Percentiles rank a stretch among this genome's conserved stretches.
phyloP scores from a whole-genome alignment of 2,329 filamentous ascomycete species.

The Dactylonectria estremocensis region DNA sequence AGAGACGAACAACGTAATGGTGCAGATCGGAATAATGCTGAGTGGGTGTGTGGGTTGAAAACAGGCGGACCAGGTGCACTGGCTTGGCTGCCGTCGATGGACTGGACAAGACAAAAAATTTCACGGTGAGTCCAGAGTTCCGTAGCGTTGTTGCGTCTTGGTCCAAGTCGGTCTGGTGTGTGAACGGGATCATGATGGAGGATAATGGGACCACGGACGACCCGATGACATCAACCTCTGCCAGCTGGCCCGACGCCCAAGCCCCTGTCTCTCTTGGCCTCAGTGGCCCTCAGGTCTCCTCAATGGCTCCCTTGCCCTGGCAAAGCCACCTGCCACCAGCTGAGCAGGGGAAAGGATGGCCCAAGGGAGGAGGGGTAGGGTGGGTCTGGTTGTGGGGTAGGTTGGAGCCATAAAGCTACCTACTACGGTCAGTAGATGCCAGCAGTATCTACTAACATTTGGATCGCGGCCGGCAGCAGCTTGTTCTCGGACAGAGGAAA shows the following conservation, averaged over 20 bases:
- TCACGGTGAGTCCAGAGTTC: not conserved
- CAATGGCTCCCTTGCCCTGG: slow-evolving; percentile 34
- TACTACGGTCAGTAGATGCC: too few relatives aligned
- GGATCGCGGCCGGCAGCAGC: too few relatives aligned
- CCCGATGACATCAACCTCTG: slow-evolving; percentile 47
- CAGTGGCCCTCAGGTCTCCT: slow-evolving; percentile 42
- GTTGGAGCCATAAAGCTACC: slow-evolving; percentile 4
- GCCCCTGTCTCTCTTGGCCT: slow-evolving; percentile 35
- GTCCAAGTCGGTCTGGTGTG: slow-evolving; percentile 4
- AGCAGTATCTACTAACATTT: too few relatives aligned
- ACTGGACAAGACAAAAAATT: not conserved
- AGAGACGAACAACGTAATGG: not conserved
- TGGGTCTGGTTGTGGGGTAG: slow-evolving; percentile 32
- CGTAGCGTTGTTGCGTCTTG: not conserved
- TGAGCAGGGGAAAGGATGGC: slow-evolving; percentile 40
- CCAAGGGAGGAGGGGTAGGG: slow-evolving; percentile 29
- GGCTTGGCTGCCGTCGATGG: not conserved
- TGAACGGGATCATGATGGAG: slow-evolving; percentile 7
- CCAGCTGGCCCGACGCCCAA: slow-evolving; percentile 31
- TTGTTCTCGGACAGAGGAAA: slow-evolving; percentile 9
- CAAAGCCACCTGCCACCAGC: slow-evolving; percentile 43
- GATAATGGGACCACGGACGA: slow-evolving; percentile 34
- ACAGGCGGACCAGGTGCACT: slow-evolving; percentile 6
- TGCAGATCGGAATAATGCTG: not conserved
- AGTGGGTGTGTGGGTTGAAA: not conserved